Evolutionary conservation across 495 filamentous ascomycete species (phyloP).

Genomic region (Talaromyces borbonicus): DNA sequence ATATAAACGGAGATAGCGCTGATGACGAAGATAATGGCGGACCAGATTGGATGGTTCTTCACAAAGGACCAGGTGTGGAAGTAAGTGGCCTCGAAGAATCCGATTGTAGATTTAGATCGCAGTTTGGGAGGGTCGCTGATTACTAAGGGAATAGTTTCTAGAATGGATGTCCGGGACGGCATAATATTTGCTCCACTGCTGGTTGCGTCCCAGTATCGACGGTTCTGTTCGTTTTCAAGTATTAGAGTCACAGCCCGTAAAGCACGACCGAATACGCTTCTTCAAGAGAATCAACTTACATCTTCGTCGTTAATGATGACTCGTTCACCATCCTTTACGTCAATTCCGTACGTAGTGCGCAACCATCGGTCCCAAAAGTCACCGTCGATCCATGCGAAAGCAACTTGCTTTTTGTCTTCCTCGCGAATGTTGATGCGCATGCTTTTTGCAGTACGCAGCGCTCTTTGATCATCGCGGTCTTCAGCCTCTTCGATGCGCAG

Average conservation of each 20-base stretch:
- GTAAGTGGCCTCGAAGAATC: slow-evolving; percentile 64
- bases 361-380: slow-evolving; percentile 98
- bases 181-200: slow-evolving; percentile 80
- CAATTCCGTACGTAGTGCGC: slow-evolving; percentile 83
- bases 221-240: too few relatives aligned
- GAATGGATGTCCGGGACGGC: slow-evolving; percentile 84
- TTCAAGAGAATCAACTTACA: slow-evolving; percentile 51
- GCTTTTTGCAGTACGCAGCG: slow-evolving; percentile 77
- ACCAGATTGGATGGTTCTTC: slow-evolving; percentile 61
- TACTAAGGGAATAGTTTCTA: slow-evolving; percentile 82
- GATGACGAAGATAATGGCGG: slow-evolving; percentile 48
- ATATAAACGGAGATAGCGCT: slow-evolving; percentile 21
- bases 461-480: slow-evolving; percentile 83
- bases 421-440: slow-evolving; percentile 84
- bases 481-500: slow-evolving; percentile 92
- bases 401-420: slow-evolving; percentile 76
- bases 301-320: slow-evolving; percentile 98
- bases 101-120: slow-evolving; percentile 76
- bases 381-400: slow-evolving; percentile 98
- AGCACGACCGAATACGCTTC: too few relatives aligned
- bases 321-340: slow-evolving; percentile 73
- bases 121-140: slow-evolving; percentile 68
- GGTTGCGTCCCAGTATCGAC: slow-evolving; percentile 89
- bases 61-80: slow-evolving; percentile 63
- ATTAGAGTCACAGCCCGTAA: too few relatives aligned